Percentiles rank a stretch among this genome's conserved stretches.
phyloP scores from a whole-genome alignment of 768 basidiomycete genomes.

The Auricularia auricula-judae region DNA sequence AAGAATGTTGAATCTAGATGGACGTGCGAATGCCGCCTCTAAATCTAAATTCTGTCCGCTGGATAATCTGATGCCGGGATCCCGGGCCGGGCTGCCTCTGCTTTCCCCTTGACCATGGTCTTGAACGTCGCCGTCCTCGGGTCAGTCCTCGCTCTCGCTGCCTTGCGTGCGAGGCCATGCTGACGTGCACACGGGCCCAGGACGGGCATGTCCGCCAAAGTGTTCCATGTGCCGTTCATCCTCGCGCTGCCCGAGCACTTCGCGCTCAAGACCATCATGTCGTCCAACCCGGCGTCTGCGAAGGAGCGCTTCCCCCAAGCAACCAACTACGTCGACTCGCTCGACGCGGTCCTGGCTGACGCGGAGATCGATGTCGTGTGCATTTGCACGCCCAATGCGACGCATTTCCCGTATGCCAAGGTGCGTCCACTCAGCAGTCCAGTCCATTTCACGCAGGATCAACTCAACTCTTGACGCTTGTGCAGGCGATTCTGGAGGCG shows the following conservation, averaged over 20 bases:
- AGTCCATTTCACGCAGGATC: neutral
- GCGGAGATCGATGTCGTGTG: conserved; percentile 56
- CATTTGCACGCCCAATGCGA: conserved; percentile 62
- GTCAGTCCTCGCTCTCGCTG: neutral
- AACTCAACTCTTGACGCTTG: neutral
- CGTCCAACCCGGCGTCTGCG: conserved; percentile 54
- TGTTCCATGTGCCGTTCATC: conserved; percentile 72
- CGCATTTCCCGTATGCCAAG: conserved; percentile 61
- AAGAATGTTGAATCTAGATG: too few species aligned
- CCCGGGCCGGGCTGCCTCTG: too few species aligned
- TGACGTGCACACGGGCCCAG: neutral
- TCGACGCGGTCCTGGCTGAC: conserved; percentile 54
- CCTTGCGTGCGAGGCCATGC: neutral
- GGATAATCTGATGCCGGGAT: too few species aligned
- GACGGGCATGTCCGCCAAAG: neutral
- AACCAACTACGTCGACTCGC: conserved; percentile 46
- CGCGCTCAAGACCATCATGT: conserved; percentile 61
- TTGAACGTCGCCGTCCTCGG: neutral
- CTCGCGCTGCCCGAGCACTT: conserved; percentile 61
- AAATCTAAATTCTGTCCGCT: too few species aligned
- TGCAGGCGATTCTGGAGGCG: neutral
- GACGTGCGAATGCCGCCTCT: too few species aligned
- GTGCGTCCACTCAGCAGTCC: conserved; percentile 4
- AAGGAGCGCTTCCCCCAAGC: conserved; percentile 48
- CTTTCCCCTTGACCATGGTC: neutral